Conservation (phyloP, 345 rosid species). For the Arabidopsis suecica region DNA sequence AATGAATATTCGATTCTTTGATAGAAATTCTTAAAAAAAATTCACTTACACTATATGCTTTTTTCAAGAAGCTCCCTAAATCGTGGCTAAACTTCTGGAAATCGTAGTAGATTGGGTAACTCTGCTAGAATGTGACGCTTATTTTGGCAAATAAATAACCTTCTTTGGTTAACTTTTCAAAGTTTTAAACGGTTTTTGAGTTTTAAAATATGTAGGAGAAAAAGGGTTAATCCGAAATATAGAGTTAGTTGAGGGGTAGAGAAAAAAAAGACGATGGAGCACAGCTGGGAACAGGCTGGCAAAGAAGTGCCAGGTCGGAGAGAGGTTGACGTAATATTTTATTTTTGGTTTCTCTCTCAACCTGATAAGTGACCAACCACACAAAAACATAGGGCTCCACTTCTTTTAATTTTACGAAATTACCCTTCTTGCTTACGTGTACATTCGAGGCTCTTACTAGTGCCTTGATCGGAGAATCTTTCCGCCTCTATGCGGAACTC, state of each 20-base stretch:
- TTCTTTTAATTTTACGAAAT: neutral
- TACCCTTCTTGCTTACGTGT: conserved; percentile 39
- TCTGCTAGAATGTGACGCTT: neutral
- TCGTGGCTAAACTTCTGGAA: no score
- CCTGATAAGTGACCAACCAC: conserved; percentile 47
- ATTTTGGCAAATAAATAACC: neutral
- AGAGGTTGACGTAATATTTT: conserved; percentile 38
- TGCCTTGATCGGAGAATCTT: conserved; percentile 36
- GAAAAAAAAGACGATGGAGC: conserved; percentile 41
- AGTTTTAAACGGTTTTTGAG: no score
- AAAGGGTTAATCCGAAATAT: conserved; percentile 19
- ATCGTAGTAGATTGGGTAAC: neutral
- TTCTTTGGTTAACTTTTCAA: neutral
- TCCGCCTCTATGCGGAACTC: conserved; percentile 45
- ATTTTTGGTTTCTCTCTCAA: conserved; percentile 27
- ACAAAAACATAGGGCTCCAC: conserved; percentile 41
- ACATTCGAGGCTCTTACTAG: conserved; percentile 14
- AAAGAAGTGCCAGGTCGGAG: conserved; percentile 47
- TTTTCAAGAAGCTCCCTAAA: no score
- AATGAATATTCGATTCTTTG: no score
- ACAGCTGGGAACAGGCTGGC: conserved; percentile 72
- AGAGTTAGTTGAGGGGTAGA: conserved; percentile 35
- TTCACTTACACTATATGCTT: no score
- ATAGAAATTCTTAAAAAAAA: no score
- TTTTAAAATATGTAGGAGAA: neutral